phyloP scores from a whole-genome alignment of 2,329 filamentous ascomycete genomes.

The Pseudocercospora ulei region DNA sequence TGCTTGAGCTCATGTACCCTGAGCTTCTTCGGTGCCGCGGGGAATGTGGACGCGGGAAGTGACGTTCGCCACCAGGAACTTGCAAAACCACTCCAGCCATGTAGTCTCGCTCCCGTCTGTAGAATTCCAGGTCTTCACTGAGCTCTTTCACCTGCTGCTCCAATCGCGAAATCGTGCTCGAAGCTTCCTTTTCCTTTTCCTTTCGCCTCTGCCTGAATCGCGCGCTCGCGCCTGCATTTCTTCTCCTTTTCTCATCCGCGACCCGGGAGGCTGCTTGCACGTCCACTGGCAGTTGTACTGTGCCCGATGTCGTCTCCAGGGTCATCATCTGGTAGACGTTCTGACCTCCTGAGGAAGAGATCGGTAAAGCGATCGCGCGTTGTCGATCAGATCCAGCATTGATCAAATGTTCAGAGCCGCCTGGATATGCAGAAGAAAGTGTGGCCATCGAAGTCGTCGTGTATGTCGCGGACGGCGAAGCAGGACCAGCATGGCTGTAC shows the following conservation, averaged over 20 bases:
- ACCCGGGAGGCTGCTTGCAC: slow-evolving; percentile 71
- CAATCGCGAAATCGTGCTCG: slow-evolving; percentile 57
- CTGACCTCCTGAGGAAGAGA: slow-evolving; percentile 39
- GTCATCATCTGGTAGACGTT: slow-evolving; percentile 48
- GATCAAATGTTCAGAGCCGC: slow-evolving; percentile 9
- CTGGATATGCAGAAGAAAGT: slow-evolving; percentile 19
- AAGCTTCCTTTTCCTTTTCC: slow-evolving; percentile 66
- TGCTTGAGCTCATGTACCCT: slow-evolving; percentile 12
- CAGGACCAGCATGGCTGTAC: slow-evolving; percentile 37
- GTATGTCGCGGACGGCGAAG: slow-evolving; percentile 27
- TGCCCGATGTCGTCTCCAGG: slow-evolving; percentile 44
- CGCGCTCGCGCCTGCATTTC: slow-evolving; percentile 77
- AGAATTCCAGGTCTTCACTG: slow-evolving; percentile 60
- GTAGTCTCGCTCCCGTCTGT: slow-evolving; percentile 61
- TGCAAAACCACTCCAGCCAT: slow-evolving; percentile 57
- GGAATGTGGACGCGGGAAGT: slow-evolving; percentile 40
- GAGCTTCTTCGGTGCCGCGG: slow-evolving; percentile 33
- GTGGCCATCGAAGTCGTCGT: slow-evolving; percentile 21
- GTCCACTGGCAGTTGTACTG: slow-evolving; percentile 60
- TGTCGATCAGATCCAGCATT: slow-evolving; percentile 23
- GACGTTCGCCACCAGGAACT: slow-evolving; percentile 45
- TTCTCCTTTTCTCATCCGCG: slow-evolving; percentile 73
- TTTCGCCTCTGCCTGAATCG: slow-evolving; percentile 73
- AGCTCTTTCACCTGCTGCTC: slow-evolving; percentile 61
- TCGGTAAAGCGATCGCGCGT: slow-evolving; percentile 38